phyloP scores from a whole-genome alignment of 371 early-diverging fungal species.

The Haplosporangium sp. region DNA sequence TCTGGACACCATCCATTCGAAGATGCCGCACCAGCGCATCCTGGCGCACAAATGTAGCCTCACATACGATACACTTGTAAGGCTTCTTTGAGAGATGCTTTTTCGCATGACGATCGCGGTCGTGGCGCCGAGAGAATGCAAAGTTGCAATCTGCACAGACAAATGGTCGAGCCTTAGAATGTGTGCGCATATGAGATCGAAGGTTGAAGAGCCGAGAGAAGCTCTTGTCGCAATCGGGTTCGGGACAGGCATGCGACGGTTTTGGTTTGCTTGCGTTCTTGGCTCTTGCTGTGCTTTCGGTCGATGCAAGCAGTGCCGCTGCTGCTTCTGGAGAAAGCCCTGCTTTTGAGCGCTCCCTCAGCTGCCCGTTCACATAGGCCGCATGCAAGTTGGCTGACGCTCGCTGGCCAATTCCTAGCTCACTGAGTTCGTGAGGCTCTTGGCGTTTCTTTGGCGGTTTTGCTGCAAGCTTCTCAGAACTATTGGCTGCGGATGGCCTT shows the following conservation, averaged over 20 bases:
- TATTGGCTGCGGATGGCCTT: not conserved
- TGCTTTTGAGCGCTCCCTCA: slow-evolving; percentile 36
- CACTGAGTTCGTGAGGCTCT: slow-evolving; percentile 46
- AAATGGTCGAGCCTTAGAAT: slow-evolving; percentile 40
- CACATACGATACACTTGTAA: slow-evolving; percentile 51
- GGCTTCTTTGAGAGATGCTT: slow-evolving; percentile 49
- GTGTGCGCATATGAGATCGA: slow-evolving; percentile 47
- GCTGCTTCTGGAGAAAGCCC: slow-evolving; percentile 24
- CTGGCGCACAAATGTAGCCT: slow-evolving; percentile 47
- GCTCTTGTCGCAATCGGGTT: slow-evolving; percentile 49
- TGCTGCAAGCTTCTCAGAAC: not conserved
- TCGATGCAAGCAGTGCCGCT: not conserved
- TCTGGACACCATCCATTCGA: slow-evolving; percentile 49
- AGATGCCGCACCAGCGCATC: slow-evolving; percentile 49
- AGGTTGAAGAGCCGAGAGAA: slow-evolving; percentile 50
- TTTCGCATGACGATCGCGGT: slow-evolving; percentile 50
- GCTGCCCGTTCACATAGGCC: slow-evolving; percentile 40
- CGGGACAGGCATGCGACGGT: slow-evolving; percentile 37
- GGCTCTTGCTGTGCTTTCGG: slow-evolving; percentile 9
- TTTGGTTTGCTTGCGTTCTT: slow-evolving; percentile 39
- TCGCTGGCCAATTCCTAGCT: slow-evolving; percentile 47
- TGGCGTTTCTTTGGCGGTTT: slow-evolving; percentile 23
- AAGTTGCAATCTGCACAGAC: slow-evolving; percentile 41
- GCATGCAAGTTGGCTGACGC: slow-evolving; percentile 53
- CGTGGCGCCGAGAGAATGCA: slow-evolving; percentile 46